Evolutionary conservation across 106 monocot genomes (phyloP).

Genomic region (Gastrodia elata): DNA sequence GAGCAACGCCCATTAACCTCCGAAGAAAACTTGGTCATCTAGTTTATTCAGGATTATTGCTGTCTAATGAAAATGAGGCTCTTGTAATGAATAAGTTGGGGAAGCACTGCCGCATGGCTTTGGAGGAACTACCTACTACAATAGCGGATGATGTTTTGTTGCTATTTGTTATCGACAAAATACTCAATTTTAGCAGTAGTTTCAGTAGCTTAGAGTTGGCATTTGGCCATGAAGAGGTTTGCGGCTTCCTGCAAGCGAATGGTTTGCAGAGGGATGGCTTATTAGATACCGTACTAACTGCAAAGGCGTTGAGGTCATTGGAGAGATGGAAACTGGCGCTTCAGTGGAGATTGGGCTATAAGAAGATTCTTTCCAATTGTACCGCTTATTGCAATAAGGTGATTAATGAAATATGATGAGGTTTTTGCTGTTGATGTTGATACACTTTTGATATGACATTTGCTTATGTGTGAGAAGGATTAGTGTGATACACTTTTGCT

Average conservation of each 20-base stretch:
- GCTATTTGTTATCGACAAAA: conserved; percentile 22
- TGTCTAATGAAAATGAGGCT: conserved; percentile 66
- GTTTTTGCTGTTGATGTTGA: background rate
- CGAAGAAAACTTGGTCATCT: conserved; percentile 35
- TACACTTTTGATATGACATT: too few relatives aligned
- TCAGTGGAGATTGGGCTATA: conserved; percentile 66
- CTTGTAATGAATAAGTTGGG: conserved; percentile 54
- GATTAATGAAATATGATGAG: conserved; percentile 21
- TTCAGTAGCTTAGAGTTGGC: background rate
- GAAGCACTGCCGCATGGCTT: conserved; percentile 31
- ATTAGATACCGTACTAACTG: conserved; percentile 8
- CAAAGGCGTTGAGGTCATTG: conserved; percentile 34
- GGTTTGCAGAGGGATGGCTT: conserved; percentile 7
- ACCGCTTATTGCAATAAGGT: conserved; percentile 47
- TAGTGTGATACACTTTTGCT: too few relatives aligned
- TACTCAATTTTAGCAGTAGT: conserved; percentile 15
- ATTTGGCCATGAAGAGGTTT: conserved; percentile 22
- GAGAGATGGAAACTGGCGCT: conserved; percentile 71
- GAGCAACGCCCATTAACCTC: conserved; percentile 47
- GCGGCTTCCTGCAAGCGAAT: conserved; percentile 25
- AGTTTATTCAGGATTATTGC: conserved; percentile 41
- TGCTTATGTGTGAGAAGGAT: too few relatives aligned
- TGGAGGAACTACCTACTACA: conserved; percentile 33
- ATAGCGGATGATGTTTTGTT: conserved; percentile 33
- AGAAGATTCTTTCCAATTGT: conserved; percentile 44